These are phyloP conservation scores for Colletotrichum sublineola DNA, from an alignment of 2,329 filamentous ascomycete species.

Conservation along the genomic window DNA sequence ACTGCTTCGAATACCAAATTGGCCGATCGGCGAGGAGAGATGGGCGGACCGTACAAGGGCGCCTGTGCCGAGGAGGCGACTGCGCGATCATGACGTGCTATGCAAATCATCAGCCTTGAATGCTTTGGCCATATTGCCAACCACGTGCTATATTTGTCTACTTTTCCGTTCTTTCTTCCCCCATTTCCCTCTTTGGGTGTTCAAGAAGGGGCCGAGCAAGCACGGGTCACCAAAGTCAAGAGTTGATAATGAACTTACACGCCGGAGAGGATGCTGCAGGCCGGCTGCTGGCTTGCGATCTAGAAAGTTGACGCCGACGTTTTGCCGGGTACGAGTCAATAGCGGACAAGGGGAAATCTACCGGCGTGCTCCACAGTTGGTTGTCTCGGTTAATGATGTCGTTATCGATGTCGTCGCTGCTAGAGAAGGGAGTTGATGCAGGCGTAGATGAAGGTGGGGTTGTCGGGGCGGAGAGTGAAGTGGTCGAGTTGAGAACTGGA, in stretches of 20 bases:
- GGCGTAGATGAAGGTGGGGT: constrained; percentile 16
- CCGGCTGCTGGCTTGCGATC: neutral
- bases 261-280: constrained; percentile 2
- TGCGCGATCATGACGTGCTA: constrained; percentile 1
- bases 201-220: neutral
- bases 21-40: constrained; percentile 2
- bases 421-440: neutral
- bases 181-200: neutral
- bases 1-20: constrained; percentile 11
- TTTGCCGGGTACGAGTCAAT: neutral
- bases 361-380: neutral
- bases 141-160: neutral
- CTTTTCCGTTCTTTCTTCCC: neutral
- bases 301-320: constrained; percentile 28
- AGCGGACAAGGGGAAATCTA: neutral
- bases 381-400: neutral
- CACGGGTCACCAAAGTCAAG: too few relatives aligned
- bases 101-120: neutral
- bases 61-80: neutral
- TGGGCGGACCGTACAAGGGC: constrained; percentile 16
- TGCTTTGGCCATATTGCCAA: neutral
- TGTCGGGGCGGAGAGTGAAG: constrained; percentile 10
- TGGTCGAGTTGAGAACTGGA: constrained; percentile 5
- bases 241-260: constrained; percentile 12
- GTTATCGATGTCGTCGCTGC: neutral